Conservation (phyloP, 176 grass and related monocot genomes). For the Hordeum vulgare region MorexV3_pseudomolecules_assembly NC_058520.1:468690250-468690749, state of each 20-base stretch:
- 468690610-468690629: neutral
- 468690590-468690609: constrained; percentile 25
- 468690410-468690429: neutral
- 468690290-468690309: too few relatives aligned
- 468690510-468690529: too few relatives aligned
- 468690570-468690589: neutral
- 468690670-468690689: neutral
- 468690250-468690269: too few relatives aligned
- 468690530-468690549: too few relatives aligned
- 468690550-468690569: neutral
- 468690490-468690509: too few relatives aligned
- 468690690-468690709: neutral
- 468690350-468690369: neutral
- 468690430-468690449: neutral
- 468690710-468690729: neutral
- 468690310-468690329: too few relatives aligned
- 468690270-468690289: too few relatives aligned
- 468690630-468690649: neutral
- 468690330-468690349: neutral
- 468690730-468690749: neutral
- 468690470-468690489: neutral
- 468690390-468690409: neutral
- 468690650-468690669: neutral
- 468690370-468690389: neutral
- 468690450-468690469: neutral